phyloP scores from a whole-genome alignment of 2,329 filamentous ascomycete species.

The Microdochium nivale region DNA sequence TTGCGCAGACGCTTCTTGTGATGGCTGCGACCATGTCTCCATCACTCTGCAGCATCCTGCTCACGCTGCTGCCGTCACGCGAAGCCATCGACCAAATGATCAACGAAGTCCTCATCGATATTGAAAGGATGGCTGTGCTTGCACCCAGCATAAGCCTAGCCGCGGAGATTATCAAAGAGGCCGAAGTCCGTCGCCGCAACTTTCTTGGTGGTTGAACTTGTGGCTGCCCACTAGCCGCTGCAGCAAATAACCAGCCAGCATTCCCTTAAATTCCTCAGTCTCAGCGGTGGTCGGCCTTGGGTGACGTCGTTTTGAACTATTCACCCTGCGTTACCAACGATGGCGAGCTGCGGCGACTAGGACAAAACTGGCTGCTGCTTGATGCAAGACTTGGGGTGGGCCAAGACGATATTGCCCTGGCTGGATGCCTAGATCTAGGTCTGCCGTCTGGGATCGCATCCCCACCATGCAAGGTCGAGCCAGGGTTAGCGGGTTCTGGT shows the following conservation, averaged over 20 bases:
- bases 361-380: too few relatives aligned
- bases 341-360: too few relatives aligned
- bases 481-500: neutral
- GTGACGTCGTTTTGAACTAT: too few relatives aligned
- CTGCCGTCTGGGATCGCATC: neutral
- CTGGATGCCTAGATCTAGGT: constrained; percentile 18
- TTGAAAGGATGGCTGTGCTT: constrained; percentile 64
- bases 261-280: too few relatives aligned
- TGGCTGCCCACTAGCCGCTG: neutral
- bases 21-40: constrained; percentile 81
- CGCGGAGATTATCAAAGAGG: constrained; percentile 75
- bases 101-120: constrained; percentile 66
- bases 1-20: constrained; percentile 71
- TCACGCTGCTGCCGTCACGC: neutral
- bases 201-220: constrained; percentile 43
- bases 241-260: too few relatives aligned
- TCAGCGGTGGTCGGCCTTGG: too few relatives aligned
- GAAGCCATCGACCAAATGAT: constrained; percentile 61
- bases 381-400: too few relatives aligned
- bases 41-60: constrained; percentile 51
- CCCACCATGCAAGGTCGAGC: neutral
- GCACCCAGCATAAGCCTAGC: constrained; percentile 68
- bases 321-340: too few relatives aligned
- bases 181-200: constrained; percentile 61
- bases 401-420: constrained; percentile 17